Conservation (phyloP, 1,284 basidiomycete genomes). For the Sporisorium reilianum region DNA sequence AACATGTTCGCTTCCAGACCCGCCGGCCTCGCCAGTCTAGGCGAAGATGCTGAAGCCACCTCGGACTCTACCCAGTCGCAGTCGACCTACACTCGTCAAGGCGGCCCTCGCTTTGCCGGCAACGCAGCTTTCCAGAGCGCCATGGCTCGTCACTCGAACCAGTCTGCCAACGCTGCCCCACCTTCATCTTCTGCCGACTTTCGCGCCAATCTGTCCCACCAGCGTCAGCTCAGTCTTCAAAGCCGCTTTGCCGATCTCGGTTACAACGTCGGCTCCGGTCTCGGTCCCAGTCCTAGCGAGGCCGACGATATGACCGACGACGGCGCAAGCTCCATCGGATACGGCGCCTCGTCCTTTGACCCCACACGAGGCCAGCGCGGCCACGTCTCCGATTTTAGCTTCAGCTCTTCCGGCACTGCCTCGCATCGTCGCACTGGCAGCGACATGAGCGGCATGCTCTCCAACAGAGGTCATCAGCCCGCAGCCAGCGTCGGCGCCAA, state of each 20-base stretch:
- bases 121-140: slow-evolving; percentile 64
- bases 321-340: slow-evolving; percentile 57
- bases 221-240: slow-evolving; percentile 58
- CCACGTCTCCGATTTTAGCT: slow-evolving; percentile 37
- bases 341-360: slow-evolving; percentile 57
- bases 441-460: slow-evolving; percentile 54
- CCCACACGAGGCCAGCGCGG: slow-evolving; percentile 52
- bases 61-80: slow-evolving; percentile 30
- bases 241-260: slow-evolving; percentile 62
- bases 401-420: slow-evolving; percentile 31
- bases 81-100: slow-evolving; percentile 35
- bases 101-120: slow-evolving; percentile 60
- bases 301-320: slow-evolving; percentile 57
- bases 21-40: slow-evolving; percentile 57
- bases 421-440: slow-evolving; percentile 58
- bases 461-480: slow-evolving; percentile 41
- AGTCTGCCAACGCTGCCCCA: slow-evolving; percentile 21
- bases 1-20: slow-evolving; percentile 49
- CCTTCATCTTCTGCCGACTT: slow-evolving; percentile 30
- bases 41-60: slow-evolving; percentile 50
- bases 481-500: slow-evolving; percentile 81
- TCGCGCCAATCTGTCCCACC: slow-evolving; percentile 43
- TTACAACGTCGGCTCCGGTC: slow-evolving; percentile 43
- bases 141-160: slow-evolving; percentile 55
- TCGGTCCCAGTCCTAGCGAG: slow-evolving; percentile 34